phyloP scores from a whole-genome alignment of 2,329 filamentous ascomycete genomes.

The Biscogniauxia mediterranea region DNA sequence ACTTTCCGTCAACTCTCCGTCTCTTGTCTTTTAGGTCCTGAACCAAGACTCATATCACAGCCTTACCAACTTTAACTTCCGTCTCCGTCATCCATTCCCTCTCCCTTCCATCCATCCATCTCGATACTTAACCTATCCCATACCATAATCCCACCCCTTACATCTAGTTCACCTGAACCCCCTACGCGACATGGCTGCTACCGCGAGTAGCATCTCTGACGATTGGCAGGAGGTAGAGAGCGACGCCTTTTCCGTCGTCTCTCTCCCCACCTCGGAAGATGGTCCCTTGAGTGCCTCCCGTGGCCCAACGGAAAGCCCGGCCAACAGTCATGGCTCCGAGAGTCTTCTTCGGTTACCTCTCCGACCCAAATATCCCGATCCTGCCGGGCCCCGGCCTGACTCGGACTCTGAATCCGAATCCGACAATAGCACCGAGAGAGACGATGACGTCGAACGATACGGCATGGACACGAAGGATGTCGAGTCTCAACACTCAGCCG shows the following conservation, averaged over 20 bases:
- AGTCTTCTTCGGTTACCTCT: conserved; percentile 1
- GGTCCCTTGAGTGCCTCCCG: not conserved
- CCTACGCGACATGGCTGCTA: conserved; percentile 8
- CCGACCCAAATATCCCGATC: conserved; percentile 1
- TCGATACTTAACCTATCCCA: not conserved
- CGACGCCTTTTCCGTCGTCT: conserved; percentile 27
- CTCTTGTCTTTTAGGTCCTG: too few species aligned
- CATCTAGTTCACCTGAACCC: not conserved
- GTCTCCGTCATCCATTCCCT: too few species aligned
- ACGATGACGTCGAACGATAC: conserved; percentile 1
- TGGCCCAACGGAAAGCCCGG: not conserved
- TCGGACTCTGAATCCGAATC: not conserved
- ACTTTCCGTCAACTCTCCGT: too few species aligned
- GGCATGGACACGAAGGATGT: conserved; percentile 8
- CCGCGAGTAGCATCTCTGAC: conserved; percentile 14
- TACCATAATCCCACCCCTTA: not conserved
- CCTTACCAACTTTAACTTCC: too few species aligned
- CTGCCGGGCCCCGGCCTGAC: not conserved
- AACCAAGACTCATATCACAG: too few species aligned
- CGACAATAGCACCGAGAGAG: not conserved
- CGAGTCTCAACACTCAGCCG: not conserved
- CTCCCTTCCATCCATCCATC: too few species aligned
- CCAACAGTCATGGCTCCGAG: conserved; percentile 1
- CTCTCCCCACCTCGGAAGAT: conserved; percentile 24
- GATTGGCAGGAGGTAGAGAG: conserved; percentile 29